Percentiles rank a stretch among this genome's conserved stretches.
Conservation (phyloP, 805 yeast genomes). For the Ogataea nonfermentans region DNA sequence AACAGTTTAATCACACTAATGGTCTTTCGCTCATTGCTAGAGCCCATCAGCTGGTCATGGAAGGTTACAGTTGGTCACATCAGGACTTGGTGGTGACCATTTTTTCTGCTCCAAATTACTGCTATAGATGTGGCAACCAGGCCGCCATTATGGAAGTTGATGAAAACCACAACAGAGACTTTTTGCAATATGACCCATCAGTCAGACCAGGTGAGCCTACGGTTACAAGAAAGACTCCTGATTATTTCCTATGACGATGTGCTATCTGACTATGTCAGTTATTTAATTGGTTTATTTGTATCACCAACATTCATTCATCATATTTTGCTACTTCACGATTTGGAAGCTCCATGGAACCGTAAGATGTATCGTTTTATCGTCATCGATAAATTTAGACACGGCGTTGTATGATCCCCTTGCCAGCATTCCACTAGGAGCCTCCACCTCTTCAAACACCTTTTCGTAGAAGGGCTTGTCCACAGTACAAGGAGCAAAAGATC, state of each 20-base stretch:
- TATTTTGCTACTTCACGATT: slow-evolving; percentile 51
- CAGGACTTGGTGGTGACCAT: slow-evolving; percentile 93
- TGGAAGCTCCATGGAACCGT: slow-evolving; percentile 83
- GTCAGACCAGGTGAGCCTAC: slow-evolving; percentile 98
- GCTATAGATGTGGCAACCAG: slow-evolving; percentile 97
- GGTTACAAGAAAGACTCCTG: slow-evolving; percentile 95
- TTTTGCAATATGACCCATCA: slow-evolving; percentile 93
- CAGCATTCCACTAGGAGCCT: slow-evolving; percentile 87
- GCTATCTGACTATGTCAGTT: slow-evolving; percentile 7
- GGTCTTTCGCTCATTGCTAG: slow-evolving; percentile 83
- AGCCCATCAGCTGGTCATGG: slow-evolving; percentile 98
- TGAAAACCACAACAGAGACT: slow-evolving; percentile 86
- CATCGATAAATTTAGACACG: slow-evolving; percentile 79
- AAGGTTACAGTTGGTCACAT: slow-evolving; percentile 93
- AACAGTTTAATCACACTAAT: slow-evolving; percentile 90
- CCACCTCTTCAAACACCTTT: slow-evolving; percentile 62
- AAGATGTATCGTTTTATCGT: slow-evolving; percentile 73
- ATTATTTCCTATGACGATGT: slow-evolving; percentile 74
- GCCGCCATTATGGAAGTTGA: slow-evolving; percentile 98
- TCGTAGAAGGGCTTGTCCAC: slow-evolving; percentile 79
- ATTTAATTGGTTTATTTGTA: slow-evolving; percentile 13
- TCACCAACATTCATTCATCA: slow-evolving; percentile 10
- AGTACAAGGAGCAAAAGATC: slow-evolving; percentile 89
- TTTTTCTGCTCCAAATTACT: slow-evolving; percentile 93
- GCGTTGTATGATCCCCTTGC: slow-evolving; percentile 88